A percentile compares a stretch with the other conserved stretches of the same genome.
Conservation (phyloP, 164 flowering plant genomes). For the Echeveria elegans region DNA sequence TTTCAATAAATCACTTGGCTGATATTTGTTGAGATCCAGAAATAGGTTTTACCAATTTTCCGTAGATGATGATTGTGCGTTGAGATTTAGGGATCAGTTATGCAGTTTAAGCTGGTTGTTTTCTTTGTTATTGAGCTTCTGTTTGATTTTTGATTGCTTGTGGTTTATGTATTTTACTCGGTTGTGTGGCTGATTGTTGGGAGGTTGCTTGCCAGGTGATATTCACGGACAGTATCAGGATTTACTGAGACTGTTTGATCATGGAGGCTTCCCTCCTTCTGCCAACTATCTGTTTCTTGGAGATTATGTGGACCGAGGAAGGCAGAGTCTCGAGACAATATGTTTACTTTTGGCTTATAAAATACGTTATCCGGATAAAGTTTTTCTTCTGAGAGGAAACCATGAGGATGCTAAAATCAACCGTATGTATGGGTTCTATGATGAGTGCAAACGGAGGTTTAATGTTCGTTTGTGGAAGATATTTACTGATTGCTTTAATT, state of each 20-base stretch:
- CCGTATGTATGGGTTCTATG: slow-evolving; percentile 51
- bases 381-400: slow-evolving; percentile 46
- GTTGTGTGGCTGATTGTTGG: slow-evolving; percentile 7
- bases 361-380: slow-evolving; percentile 36
- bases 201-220: slow-evolving; percentile 33
- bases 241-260: slow-evolving; percentile 37
- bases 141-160: background rate
- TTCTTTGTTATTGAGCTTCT: too few species aligned
- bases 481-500: slow-evolving; percentile 51
- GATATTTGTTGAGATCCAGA: too few species aligned
- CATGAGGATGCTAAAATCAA: slow-evolving; percentile 61
- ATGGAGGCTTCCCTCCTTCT: slow-evolving; percentile 49
- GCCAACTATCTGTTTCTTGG: slow-evolving; percentile 51
- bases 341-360: slow-evolving; percentile 54
- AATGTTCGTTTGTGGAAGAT: slow-evolving; percentile 55
- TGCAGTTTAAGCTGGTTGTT: too few species aligned
- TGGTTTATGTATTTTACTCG: background rate
- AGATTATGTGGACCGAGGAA: slow-evolving; percentile 51
- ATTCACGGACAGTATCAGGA: slow-evolving; percentile 55
- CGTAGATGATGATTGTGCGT: too few species aligned
- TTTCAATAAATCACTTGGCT: too few species aligned
- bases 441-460: slow-evolving; percentile 51
- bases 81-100: too few species aligned
- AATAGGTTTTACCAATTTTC: too few species aligned
- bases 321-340: slow-evolving; percentile 52